Conservation (phyloP, 768 basidiomycete species). For the Guyanaporus albipodus region DNA sequence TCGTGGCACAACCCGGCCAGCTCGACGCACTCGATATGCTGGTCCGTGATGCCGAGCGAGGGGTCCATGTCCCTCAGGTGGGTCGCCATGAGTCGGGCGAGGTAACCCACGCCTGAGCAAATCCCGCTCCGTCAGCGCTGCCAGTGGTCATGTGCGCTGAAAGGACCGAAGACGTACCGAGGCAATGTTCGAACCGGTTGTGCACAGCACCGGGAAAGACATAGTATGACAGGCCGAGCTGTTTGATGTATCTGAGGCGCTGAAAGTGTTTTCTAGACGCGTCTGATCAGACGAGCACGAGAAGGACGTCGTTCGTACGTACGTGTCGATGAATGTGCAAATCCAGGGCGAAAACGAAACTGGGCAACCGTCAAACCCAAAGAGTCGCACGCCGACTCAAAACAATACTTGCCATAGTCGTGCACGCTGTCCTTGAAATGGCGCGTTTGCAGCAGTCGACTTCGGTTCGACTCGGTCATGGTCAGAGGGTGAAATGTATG, state of each 20-base stretch:
- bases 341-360: conserved; percentile 34
- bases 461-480: conserved; percentile 9
- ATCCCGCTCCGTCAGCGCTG: background rate
- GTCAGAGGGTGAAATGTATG: background rate
- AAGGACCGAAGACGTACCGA: conserved; percentile 48
- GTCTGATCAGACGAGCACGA: background rate
- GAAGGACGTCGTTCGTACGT: conserved; percentile 2
- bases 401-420: conserved; percentile 34
- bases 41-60: conserved; percentile 58
- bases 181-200: conserved; percentile 78
- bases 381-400: background rate
- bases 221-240: conserved; percentile 71
- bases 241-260: conserved; percentile 70
- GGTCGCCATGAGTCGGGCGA: conserved; percentile 60
- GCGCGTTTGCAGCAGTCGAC: conserved; percentile 10
- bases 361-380: background rate
- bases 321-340: conserved; percentile 68
- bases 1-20: conserved; percentile 83
- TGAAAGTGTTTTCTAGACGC: conserved; percentile 65
- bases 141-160: no score
- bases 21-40: conserved; percentile 74
- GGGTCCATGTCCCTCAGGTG: conserved; percentile 58
- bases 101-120: conserved; percentile 63
- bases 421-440: conserved; percentile 41
- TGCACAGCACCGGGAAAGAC: conserved; percentile 80